Percentiles rank a stretch among this genome's conserved stretches.
Conservation (phyloP, 2,329 filamentous ascomycete species). For the Talaromyces islandicus region DNA sequence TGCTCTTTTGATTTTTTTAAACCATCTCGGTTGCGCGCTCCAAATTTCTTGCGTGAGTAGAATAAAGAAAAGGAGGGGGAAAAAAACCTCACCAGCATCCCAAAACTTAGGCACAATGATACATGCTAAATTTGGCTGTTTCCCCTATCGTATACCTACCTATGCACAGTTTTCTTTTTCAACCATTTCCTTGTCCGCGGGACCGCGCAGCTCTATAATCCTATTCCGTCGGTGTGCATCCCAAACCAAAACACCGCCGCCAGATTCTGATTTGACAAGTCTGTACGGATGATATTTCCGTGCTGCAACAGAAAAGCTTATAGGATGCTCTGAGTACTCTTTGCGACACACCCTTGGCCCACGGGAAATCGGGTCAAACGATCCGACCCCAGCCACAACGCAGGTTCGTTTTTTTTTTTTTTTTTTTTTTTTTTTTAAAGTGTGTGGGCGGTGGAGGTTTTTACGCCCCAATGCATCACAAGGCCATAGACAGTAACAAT, state of each 20-base stretch:
- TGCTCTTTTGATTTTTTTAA: too few relatives aligned
- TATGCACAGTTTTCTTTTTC: not conserved
- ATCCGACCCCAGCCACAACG: not conserved
- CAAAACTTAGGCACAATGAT: not conserved
- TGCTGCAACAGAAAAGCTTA: not conserved
- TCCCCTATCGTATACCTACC: not conserved
- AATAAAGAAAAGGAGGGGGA: too few relatives aligned
- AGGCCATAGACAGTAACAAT: not conserved
- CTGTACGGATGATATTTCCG: not conserved
- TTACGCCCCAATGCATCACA: not conserved
- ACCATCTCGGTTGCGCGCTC: too few relatives aligned
- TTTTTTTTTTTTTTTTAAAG: not conserved
- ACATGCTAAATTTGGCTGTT: not conserved
- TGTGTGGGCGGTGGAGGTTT: not conserved
- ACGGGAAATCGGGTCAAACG: not conserved
- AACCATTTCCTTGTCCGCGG: not conserved
- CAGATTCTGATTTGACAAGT: not conserved
- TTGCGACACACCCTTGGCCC: not conserved
- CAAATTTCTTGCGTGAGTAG: not conserved
- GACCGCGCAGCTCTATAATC: not conserved
- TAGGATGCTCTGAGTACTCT: not conserved
- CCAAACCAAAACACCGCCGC: not conserved
- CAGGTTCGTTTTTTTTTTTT: not conserved
- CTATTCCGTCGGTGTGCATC: not conserved
- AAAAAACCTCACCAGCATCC: not conserved